Evolutionary conservation across 345 rosid species (phyloP), one percentile per base, ranked within the genome.

Genomic region (Camelina laxa): DNA sequence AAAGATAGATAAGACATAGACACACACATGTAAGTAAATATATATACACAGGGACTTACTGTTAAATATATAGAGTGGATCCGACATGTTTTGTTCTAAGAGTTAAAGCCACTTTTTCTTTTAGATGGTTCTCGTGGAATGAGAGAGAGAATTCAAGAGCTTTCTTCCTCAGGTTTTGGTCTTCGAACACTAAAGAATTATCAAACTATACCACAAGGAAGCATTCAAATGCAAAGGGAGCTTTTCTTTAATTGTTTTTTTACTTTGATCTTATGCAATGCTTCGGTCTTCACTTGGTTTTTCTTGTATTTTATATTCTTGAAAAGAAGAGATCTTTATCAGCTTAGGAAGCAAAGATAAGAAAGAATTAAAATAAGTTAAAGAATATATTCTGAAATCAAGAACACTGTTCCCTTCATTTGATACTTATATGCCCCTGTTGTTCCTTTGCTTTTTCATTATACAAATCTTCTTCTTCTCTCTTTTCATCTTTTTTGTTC

Each of bases 371-470:
- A 65, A 49, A 65, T 48, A 77, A 11, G 31, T 9, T 13, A 50
- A 58, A 41, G 73, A 67, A 72, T 72, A 72, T 60, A 67, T 78
- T 65, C 73, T 65, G 19, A 71, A 72, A 78, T 66, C 50, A 66
- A 78, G 81, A 72, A 78, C 73, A 78, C 3, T 78, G 81, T 66
- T 78, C 77, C 77, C 81, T 66, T 59, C 6, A 2, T 6, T 70
- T 63, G 75, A 76, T 76, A 59, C 80, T 77, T 77, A 77, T 57
- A 77, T 71, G 62, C 76, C 80, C 68, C 30, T 50, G n/a, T 39
- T 16, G 36, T 39, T 16, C 20, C 42, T 54, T 54, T 73, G 41
- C 41, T 60, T 49, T 68, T 50, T 15, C 27, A 50, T 50, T 59
- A 50, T 41, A 68, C 51, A 58, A 74, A 45, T 57, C 58, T 60